Conservation (phyloP, 2,329 filamentous ascomycete species). For the Lachnellula hyalina region DNA sequence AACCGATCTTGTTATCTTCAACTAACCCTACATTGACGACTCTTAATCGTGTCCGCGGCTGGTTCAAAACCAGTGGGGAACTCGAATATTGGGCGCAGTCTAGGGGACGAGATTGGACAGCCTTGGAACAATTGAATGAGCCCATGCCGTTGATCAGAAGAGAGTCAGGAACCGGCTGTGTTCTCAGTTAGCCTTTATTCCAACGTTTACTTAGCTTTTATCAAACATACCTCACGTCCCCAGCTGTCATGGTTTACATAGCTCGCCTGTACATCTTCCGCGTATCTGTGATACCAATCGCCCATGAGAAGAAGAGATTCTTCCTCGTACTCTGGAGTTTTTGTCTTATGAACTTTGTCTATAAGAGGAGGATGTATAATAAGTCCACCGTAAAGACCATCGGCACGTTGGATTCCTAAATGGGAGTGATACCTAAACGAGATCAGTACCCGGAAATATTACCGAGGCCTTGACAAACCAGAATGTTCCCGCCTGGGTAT, state of each 20-base stretch:
- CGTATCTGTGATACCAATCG: constrained; percentile 42
- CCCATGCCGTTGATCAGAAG: constrained; percentile 42
- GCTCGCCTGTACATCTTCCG: constrained; percentile 36
- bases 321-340: constrained; percentile 29
- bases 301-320: constrained; percentile 40
- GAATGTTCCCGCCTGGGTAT: constrained; percentile 6
- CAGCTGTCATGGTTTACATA: constrained; percentile 38
- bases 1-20: background rate
- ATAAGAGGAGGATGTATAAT: constrained; percentile 34
- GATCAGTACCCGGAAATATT: background rate
- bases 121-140: constrained; percentile 39
- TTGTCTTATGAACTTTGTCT: constrained; percentile 17
- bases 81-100: constrained; percentile 31
- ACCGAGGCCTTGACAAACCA: background rate
- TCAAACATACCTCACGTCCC: constrained; percentile 35
- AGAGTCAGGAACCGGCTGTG: constrained; percentile 42
- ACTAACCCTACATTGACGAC: constrained; percentile 38
- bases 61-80: constrained; percentile 22
- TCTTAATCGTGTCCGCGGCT: constrained; percentile 30
- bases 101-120: constrained; percentile 38
- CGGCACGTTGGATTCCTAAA: constrained; percentile 35
- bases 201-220: background rate
- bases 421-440: constrained; percentile 43
- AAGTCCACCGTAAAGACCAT: constrained; percentile 41
- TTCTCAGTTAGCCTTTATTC: background rate